Conservation (phyloP, 140 eudicot species). For the Bidens hawaiensis region DNA sequence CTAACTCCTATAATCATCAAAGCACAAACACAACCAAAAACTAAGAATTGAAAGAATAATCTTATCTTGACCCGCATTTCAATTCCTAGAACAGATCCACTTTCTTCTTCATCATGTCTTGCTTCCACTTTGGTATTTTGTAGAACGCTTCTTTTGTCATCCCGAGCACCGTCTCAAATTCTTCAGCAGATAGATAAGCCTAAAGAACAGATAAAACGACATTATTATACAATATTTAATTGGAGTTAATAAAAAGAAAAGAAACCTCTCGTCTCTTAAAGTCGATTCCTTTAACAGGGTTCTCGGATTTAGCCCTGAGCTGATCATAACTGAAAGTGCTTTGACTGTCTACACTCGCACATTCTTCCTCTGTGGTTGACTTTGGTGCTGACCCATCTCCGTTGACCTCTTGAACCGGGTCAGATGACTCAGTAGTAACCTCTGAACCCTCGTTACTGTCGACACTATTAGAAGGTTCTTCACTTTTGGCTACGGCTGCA, state of each 20-base stretch:
- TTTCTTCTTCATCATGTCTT: slow-evolving; percentile 91
- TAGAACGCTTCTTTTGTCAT: slow-evolving; percentile 79
- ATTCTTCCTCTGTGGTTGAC: slow-evolving; percentile 45
- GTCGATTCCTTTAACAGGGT: slow-evolving; percentile 88
- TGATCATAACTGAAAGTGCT: slow-evolving; percentile 74
- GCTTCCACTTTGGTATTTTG: slow-evolving; percentile 96
- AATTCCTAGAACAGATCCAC: slow-evolving; percentile 73
- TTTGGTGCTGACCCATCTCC: slow-evolving; percentile 51
- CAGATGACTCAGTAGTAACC: slow-evolving; percentile 36
- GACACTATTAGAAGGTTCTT: slow-evolving; percentile 34
- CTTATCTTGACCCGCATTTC: slow-evolving; percentile 13
- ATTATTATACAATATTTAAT: neutral
- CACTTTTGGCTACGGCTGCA: slow-evolving; percentile 44
- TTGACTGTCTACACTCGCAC: slow-evolving; percentile 50
- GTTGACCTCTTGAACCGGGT: slow-evolving; percentile 38
- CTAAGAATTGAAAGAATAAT: slow-evolving; percentile 27
- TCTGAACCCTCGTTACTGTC: slow-evolving; percentile 49
- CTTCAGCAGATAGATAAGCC: slow-evolving; percentile 86
- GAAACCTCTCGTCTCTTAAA: slow-evolving; percentile 83
- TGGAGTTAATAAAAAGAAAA: neutral
- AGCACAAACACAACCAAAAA: slow-evolving; percentile 21
- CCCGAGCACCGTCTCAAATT: slow-evolving; percentile 62
- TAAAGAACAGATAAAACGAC: slow-evolving; percentile 9
- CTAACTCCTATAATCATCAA: slow-evolving; percentile 24
- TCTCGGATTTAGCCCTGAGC: slow-evolving; percentile 70